phyloP scores from a whole-genome alignment of 805 yeast species.

The Candida mattraensis region DNA sequence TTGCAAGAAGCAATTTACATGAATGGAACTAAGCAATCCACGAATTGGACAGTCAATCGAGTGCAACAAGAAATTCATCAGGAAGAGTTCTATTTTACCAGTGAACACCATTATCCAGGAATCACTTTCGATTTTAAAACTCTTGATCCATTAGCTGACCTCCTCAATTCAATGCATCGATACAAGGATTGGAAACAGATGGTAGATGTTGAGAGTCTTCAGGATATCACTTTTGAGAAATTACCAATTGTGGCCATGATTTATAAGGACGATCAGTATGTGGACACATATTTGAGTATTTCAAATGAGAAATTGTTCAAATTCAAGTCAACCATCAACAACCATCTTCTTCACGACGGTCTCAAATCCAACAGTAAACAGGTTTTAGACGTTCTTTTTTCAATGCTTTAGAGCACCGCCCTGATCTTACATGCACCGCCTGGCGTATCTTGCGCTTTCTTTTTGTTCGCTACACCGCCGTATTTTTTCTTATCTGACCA shows the following conservation, averaged over 20 bases:
- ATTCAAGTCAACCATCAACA: slow-evolving; percentile 43
- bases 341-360: slow-evolving; percentile 53
- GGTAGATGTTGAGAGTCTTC: slow-evolving; percentile 26
- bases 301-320: slow-evolving; percentile 22
- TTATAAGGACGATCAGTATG: slow-evolving; percentile 51
- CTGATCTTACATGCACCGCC: no score
- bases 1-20: slow-evolving; percentile 60
- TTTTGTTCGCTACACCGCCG: no score
- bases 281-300: slow-evolving; percentile 42
- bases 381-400: slow-evolving; percentile 41
- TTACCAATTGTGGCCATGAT: slow-evolving; percentile 51
- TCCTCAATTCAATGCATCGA: slow-evolving; percentile 39
- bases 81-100: slow-evolving; percentile 28
- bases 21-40: slow-evolving; percentile 38
- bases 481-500: no score
- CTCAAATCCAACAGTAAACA: slow-evolving; percentile 40
- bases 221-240: slow-evolving; percentile 11
- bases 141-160: slow-evolving; percentile 37
- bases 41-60: slow-evolving; percentile 53
- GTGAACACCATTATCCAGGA: slow-evolving; percentile 55
- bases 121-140: slow-evolving; percentile 51
- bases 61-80: slow-evolving; percentile 24
- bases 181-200: slow-evolving; percentile 30
- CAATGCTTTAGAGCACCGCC: slow-evolving; percentile 37
- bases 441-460: no score